Base-by-base conservation (phyloP, 1,139 yeast genomes). In the Lodderomyces parapsilosis region DNA sequence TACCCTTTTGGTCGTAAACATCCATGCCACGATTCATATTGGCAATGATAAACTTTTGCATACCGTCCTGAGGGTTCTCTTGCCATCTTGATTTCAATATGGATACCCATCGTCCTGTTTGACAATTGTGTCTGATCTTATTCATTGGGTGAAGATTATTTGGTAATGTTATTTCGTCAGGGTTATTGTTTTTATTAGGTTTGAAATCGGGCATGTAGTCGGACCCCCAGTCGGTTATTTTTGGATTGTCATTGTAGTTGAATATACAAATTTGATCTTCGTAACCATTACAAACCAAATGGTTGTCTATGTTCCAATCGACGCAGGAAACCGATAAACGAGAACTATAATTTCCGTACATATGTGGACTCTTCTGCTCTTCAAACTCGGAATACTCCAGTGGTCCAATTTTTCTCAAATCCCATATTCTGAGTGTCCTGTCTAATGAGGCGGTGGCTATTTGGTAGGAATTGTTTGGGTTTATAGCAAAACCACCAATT, bases 61-160 rank as follows among this genome's bases (percentile, higher is more conserved):
- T 71, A 2, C 85, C 83, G 53, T 88, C 96, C 24, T 62, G 67
- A 0, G 96, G 95, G 14, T 68, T 59, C 2, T 60, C 54, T 47
- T 88, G 96, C 94, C 97, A 93, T 55, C 81, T 76, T 0, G 96
- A 81, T 55, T 90, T 89, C 44, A 93, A 68, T 41, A 93, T 91
- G 1, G 96, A 84, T 1, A 93, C 96, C 99, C 99, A 93, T 49
- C 96, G 70, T 0, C 99, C 98, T 0, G 96, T 86, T 61, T 91
- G 96, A 65, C 98, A 93, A 56, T 91, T 91, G 60, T 93, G 98
- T 48, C 78, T 79, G 41, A 93, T 72, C 9, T 79, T 79, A 23
- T 78, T 74, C 30, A 74, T 59, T 0, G 96, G 94, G 10, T 55
- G 58, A 24, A 89, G 55, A 43, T 63, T 66, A 10, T 55, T 51